Base-by-base conservation (phyloP, 2,329 filamentous ascomycete species). In the Fusarium pseudoanthophilum region DNA sequence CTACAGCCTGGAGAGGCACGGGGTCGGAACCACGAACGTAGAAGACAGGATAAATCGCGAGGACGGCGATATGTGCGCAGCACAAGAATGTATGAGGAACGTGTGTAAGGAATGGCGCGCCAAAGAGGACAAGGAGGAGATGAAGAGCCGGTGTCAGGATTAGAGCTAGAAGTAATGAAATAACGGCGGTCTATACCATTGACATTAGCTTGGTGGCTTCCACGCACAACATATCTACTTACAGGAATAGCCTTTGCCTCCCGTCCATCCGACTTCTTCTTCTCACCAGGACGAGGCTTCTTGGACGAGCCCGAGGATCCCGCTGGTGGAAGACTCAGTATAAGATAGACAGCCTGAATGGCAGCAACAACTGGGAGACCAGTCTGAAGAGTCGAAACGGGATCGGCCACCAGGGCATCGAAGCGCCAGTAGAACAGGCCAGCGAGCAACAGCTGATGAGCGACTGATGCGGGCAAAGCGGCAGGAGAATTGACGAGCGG, bases 81-180 rank as follows among this genome's bases (percentile, higher is more conserved):
- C 92, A 92, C 40, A 98, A 90, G 37, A 93, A 80, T 2, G 96
- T 99, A 74, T 97, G 92, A 8, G 86, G 80, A 57, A 92, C 84
- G 81, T 98, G 93, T 2, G 93, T 94, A 37, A 95, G 93, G 60
- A 97, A 86, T 0, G 96, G 96, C 13, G 95, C 96, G 79, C 96
- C 96, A 82, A 98, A 97, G 75, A 98, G 92, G 78, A 98, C 87
- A 77, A 97, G 88, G 42, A 91, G 83, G 48, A 90, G 80, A 80
- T 91, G 86, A 28, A 92, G 77, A 34, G 81, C 81, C 37, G 95
- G 88, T 13, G 93, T 92, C 64, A 95, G 85, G 73, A 96, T 87
- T 5, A 90, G 87, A 5, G 93, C 91, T 87, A 97, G 79, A 26
- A 86, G 72, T 42, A 87, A 78, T 11, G 85, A 85, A 56, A 88